phyloP scores from a whole-genome alignment of 306 rosid genomes.

The Fragaria iinumae region DNA sequence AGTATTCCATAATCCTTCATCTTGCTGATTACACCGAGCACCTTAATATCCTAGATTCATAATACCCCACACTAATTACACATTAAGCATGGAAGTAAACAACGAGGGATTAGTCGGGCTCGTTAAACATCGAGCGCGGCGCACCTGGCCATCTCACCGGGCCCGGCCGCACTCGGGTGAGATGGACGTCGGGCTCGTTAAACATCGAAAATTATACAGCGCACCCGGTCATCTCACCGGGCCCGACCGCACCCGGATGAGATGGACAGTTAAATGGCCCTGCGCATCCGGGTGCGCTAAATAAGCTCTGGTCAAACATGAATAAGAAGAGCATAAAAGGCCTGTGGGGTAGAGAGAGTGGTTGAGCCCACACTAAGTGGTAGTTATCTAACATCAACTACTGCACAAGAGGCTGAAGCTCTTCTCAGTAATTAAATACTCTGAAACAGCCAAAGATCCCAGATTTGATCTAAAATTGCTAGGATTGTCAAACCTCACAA shows the following conservation, averaged over 20 bases:
- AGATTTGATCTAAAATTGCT: conserved; percentile 17
- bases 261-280: no score
- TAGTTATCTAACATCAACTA: not conserved
- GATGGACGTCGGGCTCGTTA: no score
- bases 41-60: not conserved
- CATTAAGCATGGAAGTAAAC: not conserved
- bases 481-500: not conserved
- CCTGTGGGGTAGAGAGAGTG: not conserved
- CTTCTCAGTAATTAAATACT: not conserved
- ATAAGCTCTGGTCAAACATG: no score
- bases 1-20: not conserved
- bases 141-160: no score
- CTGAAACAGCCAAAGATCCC: not conserved
- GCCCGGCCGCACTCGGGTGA: no score
- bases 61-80: not conserved
- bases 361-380: not conserved
- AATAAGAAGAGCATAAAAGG: not conserved
- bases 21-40: not conserved
- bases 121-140: no score
- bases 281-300: no score
- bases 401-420: not conserved
- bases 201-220: no score
- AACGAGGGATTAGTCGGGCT: no score
- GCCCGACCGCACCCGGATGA: no score
- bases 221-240: no score